Conservation (phyloP, 2,329 filamentous ascomycete genomes). For the Neonectria sp. region DNA sequence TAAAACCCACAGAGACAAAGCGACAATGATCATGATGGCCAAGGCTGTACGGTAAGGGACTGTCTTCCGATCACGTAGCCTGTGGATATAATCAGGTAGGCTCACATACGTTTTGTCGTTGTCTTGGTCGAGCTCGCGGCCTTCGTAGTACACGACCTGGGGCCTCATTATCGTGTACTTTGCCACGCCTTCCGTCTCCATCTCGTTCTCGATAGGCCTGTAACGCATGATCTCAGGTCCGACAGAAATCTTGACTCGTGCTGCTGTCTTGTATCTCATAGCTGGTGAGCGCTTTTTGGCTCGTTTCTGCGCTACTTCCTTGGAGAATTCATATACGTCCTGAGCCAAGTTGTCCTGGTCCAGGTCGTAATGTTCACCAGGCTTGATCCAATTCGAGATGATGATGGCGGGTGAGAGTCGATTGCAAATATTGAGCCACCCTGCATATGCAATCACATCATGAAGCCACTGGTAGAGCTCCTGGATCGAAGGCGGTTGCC, state of each 20-base stretch:
- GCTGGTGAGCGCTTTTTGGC: background rate
- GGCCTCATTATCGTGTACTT: conserved; percentile 44
- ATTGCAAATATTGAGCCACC: conserved; percentile 49
- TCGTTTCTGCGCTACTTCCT: conserved; percentile 19
- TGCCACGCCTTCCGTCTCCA: conserved; percentile 30
- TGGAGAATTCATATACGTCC: conserved; percentile 36
- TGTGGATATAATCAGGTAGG: conserved; percentile 41
- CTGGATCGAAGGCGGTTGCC: conserved; percentile 18
- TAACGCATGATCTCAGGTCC: conserved; percentile 46
- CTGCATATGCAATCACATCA: conserved; percentile 49
- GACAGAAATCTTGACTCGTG: conserved; percentile 53
- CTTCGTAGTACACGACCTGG: conserved; percentile 51
- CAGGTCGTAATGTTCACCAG: conserved; percentile 46
- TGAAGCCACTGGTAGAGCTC: conserved; percentile 48
- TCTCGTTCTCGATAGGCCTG: conserved; percentile 26
- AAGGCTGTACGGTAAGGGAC: conserved; percentile 31
- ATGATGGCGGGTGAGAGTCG: conserved; percentile 45
- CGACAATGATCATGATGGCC: conserved; percentile 28
- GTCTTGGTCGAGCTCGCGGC: conserved; percentile 38
- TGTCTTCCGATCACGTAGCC: conserved; percentile 31
- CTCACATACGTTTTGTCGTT: conserved; percentile 39
- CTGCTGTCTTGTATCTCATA: conserved; percentile 16
- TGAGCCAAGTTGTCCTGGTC: conserved; percentile 42
- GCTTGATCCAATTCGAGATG: conserved; percentile 46
- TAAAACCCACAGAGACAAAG: conserved; percentile 20